These are phyloP conservation scores for Penicillium parvum DNA, from an alignment of 495 filamentous ascomycete genomes.

Conservation along the genomic window DNA sequence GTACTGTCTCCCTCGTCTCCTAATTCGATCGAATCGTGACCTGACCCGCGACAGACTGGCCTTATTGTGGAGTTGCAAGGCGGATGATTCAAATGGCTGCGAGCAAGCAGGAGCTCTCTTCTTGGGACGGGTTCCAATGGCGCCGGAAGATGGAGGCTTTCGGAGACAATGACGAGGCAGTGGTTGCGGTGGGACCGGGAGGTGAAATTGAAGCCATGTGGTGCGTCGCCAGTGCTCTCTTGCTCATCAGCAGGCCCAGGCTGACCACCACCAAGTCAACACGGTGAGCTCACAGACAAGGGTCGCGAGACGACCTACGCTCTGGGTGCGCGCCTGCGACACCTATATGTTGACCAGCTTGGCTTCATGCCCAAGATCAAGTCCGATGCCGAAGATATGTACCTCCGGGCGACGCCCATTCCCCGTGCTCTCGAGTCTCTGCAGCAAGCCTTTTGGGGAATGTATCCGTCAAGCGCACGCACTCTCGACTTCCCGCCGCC, in stretches of 20 bases:
- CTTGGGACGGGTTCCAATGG: slow-evolving; percentile 71
- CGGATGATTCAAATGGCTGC: slow-evolving; percentile 69
- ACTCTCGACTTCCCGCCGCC: slow-evolving; percentile 61
- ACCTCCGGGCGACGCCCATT: slow-evolving; percentile 81
- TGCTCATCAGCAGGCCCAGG: too few species aligned
- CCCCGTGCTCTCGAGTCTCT: slow-evolving; percentile 82
- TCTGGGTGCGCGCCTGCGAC: slow-evolving; percentile 71
- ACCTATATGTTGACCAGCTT: slow-evolving; percentile 85
- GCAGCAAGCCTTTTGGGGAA: slow-evolving; percentile 82
- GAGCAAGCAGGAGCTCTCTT: slow-evolving; percentile 48
- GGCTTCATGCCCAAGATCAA: slow-evolving; percentile 73
- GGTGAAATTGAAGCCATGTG: slow-evolving; percentile 75
- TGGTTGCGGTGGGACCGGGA: slow-evolving; percentile 59
- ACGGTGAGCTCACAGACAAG: slow-evolving; percentile 83
- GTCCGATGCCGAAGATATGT: slow-evolving; percentile 63
- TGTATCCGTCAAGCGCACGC: slow-evolving; percentile 75
- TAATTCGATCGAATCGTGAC: neutral
- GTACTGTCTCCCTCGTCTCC: slow-evolving; percentile 34
- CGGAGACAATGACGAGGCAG: slow-evolving; percentile 63
- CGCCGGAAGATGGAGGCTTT: slow-evolving; percentile 76
- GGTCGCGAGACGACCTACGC: slow-evolving; percentile 80
- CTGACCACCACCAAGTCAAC: slow-evolving; percentile 46
- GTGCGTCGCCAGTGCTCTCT: slow-evolving; percentile 38
- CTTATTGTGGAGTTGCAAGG: slow-evolving; percentile 77
- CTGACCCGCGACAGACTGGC: slow-evolving; percentile 61